Evolutionary conservation across 768 basidiomycete species (phyloP).

Genomic region (Tylopilus intermedius): DNA sequence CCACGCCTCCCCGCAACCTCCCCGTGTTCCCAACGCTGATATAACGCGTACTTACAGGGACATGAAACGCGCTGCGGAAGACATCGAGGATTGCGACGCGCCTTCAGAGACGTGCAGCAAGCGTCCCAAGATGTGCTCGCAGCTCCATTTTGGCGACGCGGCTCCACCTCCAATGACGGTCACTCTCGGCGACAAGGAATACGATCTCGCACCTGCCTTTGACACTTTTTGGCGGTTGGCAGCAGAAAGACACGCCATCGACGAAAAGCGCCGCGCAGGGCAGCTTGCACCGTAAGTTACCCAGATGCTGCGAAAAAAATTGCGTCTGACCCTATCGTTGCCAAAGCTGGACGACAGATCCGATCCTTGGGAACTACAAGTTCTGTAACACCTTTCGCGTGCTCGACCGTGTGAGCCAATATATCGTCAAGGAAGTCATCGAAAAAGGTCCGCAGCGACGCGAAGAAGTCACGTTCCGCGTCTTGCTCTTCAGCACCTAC

Average conservation of each 20-base stretch:
- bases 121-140: constrained; percentile 21
- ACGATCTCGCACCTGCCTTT: constrained; percentile 48
- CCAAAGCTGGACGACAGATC: constrained; percentile 66
- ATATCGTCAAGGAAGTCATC: constrained; percentile 62
- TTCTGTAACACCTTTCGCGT: constrained; percentile 79
- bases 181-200: constrained; percentile 34
- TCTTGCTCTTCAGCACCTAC: constrained; percentile 67
- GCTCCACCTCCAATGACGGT: constrained; percentile 25
- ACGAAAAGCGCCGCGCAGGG: constrained; percentile 49
- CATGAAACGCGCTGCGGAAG: constrained; percentile 21
- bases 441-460: constrained; percentile 58
- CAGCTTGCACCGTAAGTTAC: constrained; percentile 45
- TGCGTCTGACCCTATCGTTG: constrained; percentile 10
- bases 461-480: constrained; percentile 64
- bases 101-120: constrained; percentile 15
- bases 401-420: constrained; percentile 67
- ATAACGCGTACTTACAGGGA: neutral
- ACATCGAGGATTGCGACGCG: constrained; percentile 7
- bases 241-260: constrained; percentile 53
- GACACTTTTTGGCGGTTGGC: constrained; percentile 59
- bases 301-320: too few species aligned
- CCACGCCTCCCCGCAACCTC: neutral
- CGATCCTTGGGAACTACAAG: constrained; percentile 46
- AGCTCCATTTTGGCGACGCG: constrained; percentile 12
- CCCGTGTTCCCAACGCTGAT: neutral